Base-by-base conservation (phyloP, 768 basidiomycete genomes). In the Candolleomyces aberdarensis region DNA sequence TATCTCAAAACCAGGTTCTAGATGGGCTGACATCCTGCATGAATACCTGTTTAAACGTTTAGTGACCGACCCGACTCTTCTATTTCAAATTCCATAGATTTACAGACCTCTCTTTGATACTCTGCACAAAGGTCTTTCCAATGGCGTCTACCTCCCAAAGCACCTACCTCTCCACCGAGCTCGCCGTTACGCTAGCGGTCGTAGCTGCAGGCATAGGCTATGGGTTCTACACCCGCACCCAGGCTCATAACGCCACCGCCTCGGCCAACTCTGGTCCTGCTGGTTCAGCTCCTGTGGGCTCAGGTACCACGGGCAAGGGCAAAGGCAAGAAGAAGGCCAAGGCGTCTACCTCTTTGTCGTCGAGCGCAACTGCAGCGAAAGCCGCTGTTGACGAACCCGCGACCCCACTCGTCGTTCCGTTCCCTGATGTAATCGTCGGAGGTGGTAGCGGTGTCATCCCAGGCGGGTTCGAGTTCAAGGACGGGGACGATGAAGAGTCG, bases 121-220 rank as follows among this genome's bases (percentile, higher is more conserved):
- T 26, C 3, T 26, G 26, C 26, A 26, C 26, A 26, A 26, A 26
- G 26, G 26, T 26, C 26, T 26, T 26, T 26, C n/a, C 52, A 47
- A 57, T 59, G 32, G 32, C 61, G 39, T 62, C 49, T 36, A 47
- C 29, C 52, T 51, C 56, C 41, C 57, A 36, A 46, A 49, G 57
- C 56, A 52, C 61, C 56, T 67, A 50, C 60, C 55, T 83, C 13
- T 69, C 78, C 19, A 58, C 77, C 20, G 77, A 83, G 64, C 62
- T 71, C 46, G 70, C 75, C 31, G 31, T 79, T 47, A 74, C 79
- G 14, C 69, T 71, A 29, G 70, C 72, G 32, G 72, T 79, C 49
- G 70, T 81, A 46, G 74, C 74, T 48, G 77, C 78, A 56, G 76
- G 77, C 17, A 68, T 81, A 49, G 78, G 75, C 4, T 64, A 78